Percentiles rank a stretch among this genome's conserved stretches.
phyloP scores from a whole-genome alignment of 1,284 basidiomycete species.

The Ustilago bromivora region DNA sequence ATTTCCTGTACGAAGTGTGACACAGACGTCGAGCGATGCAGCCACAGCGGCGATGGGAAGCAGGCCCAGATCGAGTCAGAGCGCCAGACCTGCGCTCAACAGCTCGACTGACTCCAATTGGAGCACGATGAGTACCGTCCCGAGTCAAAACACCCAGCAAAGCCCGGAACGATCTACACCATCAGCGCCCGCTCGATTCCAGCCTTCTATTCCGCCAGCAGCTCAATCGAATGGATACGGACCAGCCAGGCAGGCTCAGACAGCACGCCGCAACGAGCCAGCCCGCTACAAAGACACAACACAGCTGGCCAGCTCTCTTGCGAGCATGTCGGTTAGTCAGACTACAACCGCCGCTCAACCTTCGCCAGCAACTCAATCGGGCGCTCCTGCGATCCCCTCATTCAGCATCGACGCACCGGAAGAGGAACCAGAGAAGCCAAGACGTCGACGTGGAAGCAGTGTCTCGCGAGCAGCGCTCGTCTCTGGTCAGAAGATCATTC shows the following conservation, averaged over 20 bases:
- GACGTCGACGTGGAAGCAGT: conserved; percentile 53
- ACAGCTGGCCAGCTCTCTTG: conserved; percentile 29
- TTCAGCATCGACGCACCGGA: conserved; percentile 40
- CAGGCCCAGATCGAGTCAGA: conserved; percentile 29
- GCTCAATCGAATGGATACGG: background rate
- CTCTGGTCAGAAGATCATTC: conserved; percentile 28
- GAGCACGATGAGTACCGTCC: conserved; percentile 1
- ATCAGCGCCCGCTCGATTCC: conserved; percentile 31
- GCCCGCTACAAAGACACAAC: conserved; percentile 28
- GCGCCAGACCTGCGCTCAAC: conserved; percentile 24
- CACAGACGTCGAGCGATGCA: conserved; percentile 2
- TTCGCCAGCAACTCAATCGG: background rate
- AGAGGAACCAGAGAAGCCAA: conserved; percentile 41
- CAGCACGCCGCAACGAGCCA: conserved; percentile 21
- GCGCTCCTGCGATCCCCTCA: conserved; percentile 13
- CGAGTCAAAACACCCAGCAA: background rate
- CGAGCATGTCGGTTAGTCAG: conserved; percentile 23
- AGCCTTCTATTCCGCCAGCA: conserved; percentile 19
- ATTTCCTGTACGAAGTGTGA: background rate
- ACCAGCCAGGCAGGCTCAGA: background rate
- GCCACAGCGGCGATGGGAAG: background rate
- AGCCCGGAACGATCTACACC: background rate
- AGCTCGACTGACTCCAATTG: conserved; percentile 12
- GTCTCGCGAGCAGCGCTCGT: conserved; percentile 34
- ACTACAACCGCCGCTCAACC: background rate